Evolutionary conservation across 805 yeast genomes (phyloP).

Genomic region (Wickerhamiella slavikovae): DNA sequence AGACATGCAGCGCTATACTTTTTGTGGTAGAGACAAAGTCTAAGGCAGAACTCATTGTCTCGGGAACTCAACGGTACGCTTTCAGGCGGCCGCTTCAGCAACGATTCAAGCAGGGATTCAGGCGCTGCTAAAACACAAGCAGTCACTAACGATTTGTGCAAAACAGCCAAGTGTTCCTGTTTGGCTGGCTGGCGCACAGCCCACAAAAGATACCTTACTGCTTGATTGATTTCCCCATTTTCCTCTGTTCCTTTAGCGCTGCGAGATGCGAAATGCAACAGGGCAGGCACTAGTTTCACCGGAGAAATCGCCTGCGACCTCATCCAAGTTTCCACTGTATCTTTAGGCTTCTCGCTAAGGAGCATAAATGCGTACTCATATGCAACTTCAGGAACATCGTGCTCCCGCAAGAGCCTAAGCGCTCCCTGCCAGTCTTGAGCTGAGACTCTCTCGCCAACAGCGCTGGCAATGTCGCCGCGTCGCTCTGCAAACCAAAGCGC

Average conservation of each 20-base stretch:
- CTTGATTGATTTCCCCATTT: too few relatives aligned
- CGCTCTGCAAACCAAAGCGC: slow-evolving; percentile 47
- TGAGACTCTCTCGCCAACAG: too few relatives aligned
- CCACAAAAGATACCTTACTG: slow-evolving; percentile 43
- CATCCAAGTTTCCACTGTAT: slow-evolving; percentile 66
- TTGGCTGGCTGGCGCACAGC: too few relatives aligned
- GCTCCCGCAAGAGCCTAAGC: slow-evolving; percentile 27
- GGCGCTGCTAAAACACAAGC: too few relatives aligned
- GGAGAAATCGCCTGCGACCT: slow-evolving; percentile 33
- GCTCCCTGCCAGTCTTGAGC: slow-evolving; percentile 55
- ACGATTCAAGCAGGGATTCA: too few relatives aligned
- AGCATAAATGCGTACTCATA: slow-evolving; percentile 53
- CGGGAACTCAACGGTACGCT: too few relatives aligned
- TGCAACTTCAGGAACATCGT: slow-evolving; percentile 27
- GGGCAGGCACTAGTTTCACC: slow-evolving; percentile 49
- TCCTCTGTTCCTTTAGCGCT: too few relatives aligned
- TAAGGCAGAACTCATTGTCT: slow-evolving; percentile 53
- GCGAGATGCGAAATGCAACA: slow-evolving; percentile 37
- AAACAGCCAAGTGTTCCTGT: too few relatives aligned
- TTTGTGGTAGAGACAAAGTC: slow-evolving; percentile 44
- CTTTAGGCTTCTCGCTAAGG: slow-evolving; percentile 42
- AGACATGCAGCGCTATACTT: slow-evolving; percentile 47
- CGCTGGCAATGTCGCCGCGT: slow-evolving; percentile 42
- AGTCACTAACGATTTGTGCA: too few relatives aligned
- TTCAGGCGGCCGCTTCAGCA: too few relatives aligned